Conservation (phyloP, 2,329 filamentous ascomycete species). For the Penicillium paneum region DNA sequence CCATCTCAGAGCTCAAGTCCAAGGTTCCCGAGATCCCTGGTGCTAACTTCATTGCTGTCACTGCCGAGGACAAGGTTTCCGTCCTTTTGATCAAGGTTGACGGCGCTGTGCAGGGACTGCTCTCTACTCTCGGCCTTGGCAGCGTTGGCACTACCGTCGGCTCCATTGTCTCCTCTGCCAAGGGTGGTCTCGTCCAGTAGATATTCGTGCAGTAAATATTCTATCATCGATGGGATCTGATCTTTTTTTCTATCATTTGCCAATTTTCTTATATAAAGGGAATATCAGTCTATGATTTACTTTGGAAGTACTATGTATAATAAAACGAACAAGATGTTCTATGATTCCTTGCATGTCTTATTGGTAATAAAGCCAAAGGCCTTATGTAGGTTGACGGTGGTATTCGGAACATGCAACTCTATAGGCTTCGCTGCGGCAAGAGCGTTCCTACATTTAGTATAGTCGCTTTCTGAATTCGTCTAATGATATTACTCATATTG, state of each 20-base stretch:
- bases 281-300: background rate
- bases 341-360: too few relatives aligned
- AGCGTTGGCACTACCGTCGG: constrained; percentile 14
- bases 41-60: constrained; percentile 18
- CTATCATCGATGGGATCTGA: constrained; percentile 17
- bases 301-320: too few relatives aligned
- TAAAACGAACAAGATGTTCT: too few relatives aligned
- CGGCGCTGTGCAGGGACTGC: constrained; percentile 11
- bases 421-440: too few relatives aligned
- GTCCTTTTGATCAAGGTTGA: constrained; percentile 20
- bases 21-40: constrained; percentile 11
- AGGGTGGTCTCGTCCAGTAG: constrained; percentile 10
- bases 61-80: constrained; percentile 11
- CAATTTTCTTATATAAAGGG: background rate
- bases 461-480: too few relatives aligned
- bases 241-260: constrained; percentile 16
- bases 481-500: too few relatives aligned
- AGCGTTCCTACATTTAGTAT: too few relatives aligned
- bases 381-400: too few relatives aligned
- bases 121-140: constrained; percentile 16
- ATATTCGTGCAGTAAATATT: constrained; percentile 18
- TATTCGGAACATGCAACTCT: too few relatives aligned
- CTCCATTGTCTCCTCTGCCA: constrained; percentile 10
- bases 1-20: constrained; percentile 9
- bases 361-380: too few relatives aligned